Conservation (phyloP, 352 stramenopile species). For the Pythium plurisporium region DNA sequence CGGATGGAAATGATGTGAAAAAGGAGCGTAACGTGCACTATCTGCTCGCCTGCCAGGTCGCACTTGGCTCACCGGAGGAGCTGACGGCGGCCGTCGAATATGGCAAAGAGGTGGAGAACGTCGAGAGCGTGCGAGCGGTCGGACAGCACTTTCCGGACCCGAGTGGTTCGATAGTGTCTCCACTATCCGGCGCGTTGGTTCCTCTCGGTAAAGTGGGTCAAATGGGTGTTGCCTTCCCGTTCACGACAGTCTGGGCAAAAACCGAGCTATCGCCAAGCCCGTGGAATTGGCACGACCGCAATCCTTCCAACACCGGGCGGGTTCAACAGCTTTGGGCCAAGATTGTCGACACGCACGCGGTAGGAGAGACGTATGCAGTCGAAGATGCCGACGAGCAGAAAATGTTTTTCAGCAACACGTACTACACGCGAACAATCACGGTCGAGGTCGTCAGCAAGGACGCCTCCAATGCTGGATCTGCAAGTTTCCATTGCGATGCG, state of each 20-base stretch:
- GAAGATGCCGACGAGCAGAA: slow-evolving; percentile 31
- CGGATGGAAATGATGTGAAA: slow-evolving; percentile 32
- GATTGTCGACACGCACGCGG: slow-evolving; percentile 36
- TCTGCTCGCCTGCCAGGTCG: slow-evolving; percentile 71
- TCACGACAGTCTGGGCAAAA: slow-evolving; percentile 49
- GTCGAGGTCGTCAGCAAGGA: slow-evolving; percentile 45
- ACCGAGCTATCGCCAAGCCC: slow-evolving; percentile 27
- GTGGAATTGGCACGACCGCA: slow-evolving; percentile 34
- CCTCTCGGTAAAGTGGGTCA: slow-evolving; percentile 46
- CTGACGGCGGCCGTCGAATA: slow-evolving; percentile 13
- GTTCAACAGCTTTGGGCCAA: slow-evolving; percentile 36
- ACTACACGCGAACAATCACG: slow-evolving; percentile 26
- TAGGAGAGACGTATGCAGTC: slow-evolving; percentile 36
- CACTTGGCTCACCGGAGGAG: slow-evolving; percentile 41
- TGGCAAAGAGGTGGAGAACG: slow-evolving; percentile 36
- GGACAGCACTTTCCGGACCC: slow-evolving; percentile 48
- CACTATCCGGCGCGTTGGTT: slow-evolving; percentile 42
- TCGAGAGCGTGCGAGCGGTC: slow-evolving; percentile 61
- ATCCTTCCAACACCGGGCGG: slow-evolving; percentile 28
- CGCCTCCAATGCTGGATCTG: background rate
- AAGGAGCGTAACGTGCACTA: slow-evolving; percentile 57
- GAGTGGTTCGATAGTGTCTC: slow-evolving; percentile 42
- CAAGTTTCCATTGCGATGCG: slow-evolving; percentile 12
- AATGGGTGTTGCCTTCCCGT: slow-evolving; percentile 38
- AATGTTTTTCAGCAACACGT: slow-evolving; percentile 26